These are phyloP conservation scores for Glomus cerebriforme DNA, from an alignment of 192 early-diverging fungal species.

Conservation along the genomic window DNA sequence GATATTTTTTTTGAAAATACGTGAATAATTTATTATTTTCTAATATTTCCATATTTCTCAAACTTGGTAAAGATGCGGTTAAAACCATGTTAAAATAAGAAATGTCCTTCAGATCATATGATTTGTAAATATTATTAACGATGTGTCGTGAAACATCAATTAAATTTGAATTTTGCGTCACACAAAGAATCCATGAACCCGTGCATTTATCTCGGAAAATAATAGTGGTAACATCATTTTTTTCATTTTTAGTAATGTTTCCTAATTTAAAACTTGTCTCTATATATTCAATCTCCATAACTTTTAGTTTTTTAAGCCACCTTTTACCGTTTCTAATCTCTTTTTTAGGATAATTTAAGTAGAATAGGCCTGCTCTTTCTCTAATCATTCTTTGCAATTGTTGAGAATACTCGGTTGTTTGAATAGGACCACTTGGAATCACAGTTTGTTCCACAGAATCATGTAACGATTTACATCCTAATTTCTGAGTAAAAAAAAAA, in stretches of 20 bases:
- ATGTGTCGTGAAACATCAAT: not conserved
- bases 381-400: constrained; percentile 64
- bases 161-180: not conserved
- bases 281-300: constrained; percentile 68
- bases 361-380: constrained; percentile 74
- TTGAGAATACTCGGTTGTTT: constrained; percentile 46
- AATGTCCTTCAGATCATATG: not conserved
- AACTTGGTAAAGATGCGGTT: not conserved
- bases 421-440: constrained; percentile 52
- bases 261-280: constrained; percentile 52
- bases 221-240: not conserved
- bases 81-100: not conserved
- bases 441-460: constrained; percentile 59
- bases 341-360: constrained; percentile 62
- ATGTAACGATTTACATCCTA: constrained; percentile 70
- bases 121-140: not conserved
- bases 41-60: not conserved
- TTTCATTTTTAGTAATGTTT: constrained; percentile 36
- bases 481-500: constrained; percentile 19
- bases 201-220: not conserved
- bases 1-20: too few relatives aligned
- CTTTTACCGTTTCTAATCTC: constrained; percentile 55
- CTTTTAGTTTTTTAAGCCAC: constrained; percentile 63
- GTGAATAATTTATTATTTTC: too few relatives aligned
- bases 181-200: not conserved